Percentiles rank a stretch among this genome's conserved stretches.
These are phyloP conservation scores for Aspergillus ostianus DNA, from an alignment of 495 filamentous ascomycete genomes.

Conservation along the genomic window DNA sequence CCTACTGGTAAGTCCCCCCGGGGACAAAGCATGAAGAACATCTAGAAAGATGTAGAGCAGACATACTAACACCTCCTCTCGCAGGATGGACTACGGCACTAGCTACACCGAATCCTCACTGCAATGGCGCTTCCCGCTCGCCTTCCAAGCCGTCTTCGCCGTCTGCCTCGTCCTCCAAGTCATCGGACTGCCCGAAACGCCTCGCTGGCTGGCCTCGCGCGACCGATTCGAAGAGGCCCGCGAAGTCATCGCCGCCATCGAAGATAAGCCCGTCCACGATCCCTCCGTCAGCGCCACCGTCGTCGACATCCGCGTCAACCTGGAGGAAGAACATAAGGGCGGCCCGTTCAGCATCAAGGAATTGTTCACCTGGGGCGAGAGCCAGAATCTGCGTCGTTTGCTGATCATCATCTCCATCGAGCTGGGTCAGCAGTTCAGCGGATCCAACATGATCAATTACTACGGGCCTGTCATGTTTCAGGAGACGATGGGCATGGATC, in stretches of 20 bases:
- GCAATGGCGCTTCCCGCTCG: conserved; percentile 57
- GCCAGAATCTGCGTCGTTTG: conserved; percentile 41
- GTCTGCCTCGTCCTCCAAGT: conserved; percentile 55
- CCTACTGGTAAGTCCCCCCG: conserved; percentile 38
- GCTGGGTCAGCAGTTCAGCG: conserved; percentile 40
- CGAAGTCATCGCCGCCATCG: conserved; percentile 23
- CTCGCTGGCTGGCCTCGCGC: conserved; percentile 54
- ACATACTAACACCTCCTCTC: conserved; percentile 27
- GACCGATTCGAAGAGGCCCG: conserved; percentile 50
- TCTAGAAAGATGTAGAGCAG: too few relatives aligned
- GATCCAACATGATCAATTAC: conserved; percentile 56
- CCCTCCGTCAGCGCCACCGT: conserved; percentile 17
- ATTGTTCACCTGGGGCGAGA: conserved; percentile 34
- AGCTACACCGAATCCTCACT: conserved; percentile 47
- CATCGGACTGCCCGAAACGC: conserved; percentile 61
- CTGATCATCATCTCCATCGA: conserved; percentile 35
- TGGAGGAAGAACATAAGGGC: conserved; percentile 36
- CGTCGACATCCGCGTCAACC: conserved; percentile 34
- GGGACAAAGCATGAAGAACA: too few relatives aligned
- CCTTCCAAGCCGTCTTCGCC: conserved; percentile 59
- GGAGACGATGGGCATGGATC: conserved; percentile 49
- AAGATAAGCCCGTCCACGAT: conserved; percentile 18
- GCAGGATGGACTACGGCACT: conserved; percentile 55
- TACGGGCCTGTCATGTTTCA: conserved; percentile 48
- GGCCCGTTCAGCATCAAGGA: conserved; percentile 41